Evolutionary conservation across 1,139 yeast genomes (phyloP), one percentile per base, ranked within the genome.

Genomic region (Sugiyamaella pinicola): DNA sequence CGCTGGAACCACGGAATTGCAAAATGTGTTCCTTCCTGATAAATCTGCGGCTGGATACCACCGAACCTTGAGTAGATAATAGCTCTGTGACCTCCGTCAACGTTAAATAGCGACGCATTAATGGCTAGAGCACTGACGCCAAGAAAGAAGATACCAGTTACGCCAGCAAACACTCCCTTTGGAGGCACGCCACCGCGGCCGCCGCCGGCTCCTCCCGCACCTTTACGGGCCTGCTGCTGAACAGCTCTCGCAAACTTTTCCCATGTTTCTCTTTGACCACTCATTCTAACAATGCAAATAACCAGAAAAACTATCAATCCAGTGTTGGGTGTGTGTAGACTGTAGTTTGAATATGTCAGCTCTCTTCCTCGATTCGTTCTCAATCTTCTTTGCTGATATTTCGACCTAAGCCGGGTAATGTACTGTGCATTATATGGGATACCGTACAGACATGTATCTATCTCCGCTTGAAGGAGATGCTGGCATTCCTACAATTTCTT

Each of bases 1-100:
- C 91, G 85, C 73, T 93, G 97, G 59, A 95, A 74, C 95, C 98
- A 91, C 40, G 99, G 99, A 59, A 93, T 73, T 53, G 90, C 84
- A 61, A 93, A 78, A 71, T 93, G 99, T 2, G 99, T 93, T 62
- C 99, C 99, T 77, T 93, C 99, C 47, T 82, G 83, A 69, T 85
- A 89, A 59, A 93, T 89, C 57, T 77, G 79, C n/a, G 91, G 83
- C 67, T 84, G 88, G 50, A 93, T 84, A 69, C 99, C 99, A 49
- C 83, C 80, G 43, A 90, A 55, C 69, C 99, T 84, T 33, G 96
- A 89, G 72, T 93, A 93, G 40, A 93, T 81, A 65, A 93, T 90
- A 26, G 97, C 99, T 69, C 99, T 81, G 73, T 93, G 98, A 72
- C 99, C 99, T 81, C 99, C 99, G 70, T 93, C 98, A 55, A 93